A percentile compares a stretch with the other conserved stretches of the same genome.
Evolutionary conservation across 1,139 yeast species (phyloP).

Genomic region (Scheffersomyces lignicola): DNA sequence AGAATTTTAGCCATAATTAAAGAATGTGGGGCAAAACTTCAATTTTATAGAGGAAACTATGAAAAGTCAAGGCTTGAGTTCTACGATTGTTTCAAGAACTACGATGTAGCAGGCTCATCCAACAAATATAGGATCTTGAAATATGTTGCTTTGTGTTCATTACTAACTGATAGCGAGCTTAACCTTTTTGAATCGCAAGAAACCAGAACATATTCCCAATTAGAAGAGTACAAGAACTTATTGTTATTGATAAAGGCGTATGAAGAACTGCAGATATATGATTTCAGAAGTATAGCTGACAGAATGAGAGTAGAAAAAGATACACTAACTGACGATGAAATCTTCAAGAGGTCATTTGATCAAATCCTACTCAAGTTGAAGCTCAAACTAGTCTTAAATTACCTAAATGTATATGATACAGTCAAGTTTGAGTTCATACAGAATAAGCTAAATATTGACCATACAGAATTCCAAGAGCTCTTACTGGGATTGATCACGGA

Average conservation of each 20-base stretch:
- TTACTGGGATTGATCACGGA: constrained; percentile 41
- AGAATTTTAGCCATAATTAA: constrained; percentile 66
- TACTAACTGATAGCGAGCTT: constrained; percentile 62
- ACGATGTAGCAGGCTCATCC: constrained; percentile 75
- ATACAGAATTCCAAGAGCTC: constrained; percentile 36
- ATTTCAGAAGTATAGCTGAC: constrained; percentile 17
- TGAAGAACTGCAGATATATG: constrained; percentile 28
- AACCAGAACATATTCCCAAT: constrained; percentile 46
- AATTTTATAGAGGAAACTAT: constrained; percentile 61
- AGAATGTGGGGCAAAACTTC: constrained; percentile 75
- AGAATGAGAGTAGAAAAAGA: constrained; percentile 19
- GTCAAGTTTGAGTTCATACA: constrained; percentile 28
- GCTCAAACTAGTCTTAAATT: constrained; percentile 28
- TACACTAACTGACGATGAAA: constrained; percentile 28
- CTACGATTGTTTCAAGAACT: constrained; percentile 72
- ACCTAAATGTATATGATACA: constrained; percentile 29
- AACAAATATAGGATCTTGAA: constrained; percentile 57
- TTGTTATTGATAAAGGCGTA: constrained; percentile 31
- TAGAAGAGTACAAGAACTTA: constrained; percentile 34
- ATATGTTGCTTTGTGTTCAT: constrained; percentile 62
- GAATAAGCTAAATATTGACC: constrained; percentile 20
- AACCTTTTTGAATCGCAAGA: constrained; percentile 68
- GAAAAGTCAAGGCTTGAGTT: constrained; percentile 63
- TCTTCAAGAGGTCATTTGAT: constrained; percentile 27
- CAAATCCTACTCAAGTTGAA: constrained; percentile 33